Conservation (phyloP, 140 eudicot species). For the Bidens hawaiensis region DNA sequence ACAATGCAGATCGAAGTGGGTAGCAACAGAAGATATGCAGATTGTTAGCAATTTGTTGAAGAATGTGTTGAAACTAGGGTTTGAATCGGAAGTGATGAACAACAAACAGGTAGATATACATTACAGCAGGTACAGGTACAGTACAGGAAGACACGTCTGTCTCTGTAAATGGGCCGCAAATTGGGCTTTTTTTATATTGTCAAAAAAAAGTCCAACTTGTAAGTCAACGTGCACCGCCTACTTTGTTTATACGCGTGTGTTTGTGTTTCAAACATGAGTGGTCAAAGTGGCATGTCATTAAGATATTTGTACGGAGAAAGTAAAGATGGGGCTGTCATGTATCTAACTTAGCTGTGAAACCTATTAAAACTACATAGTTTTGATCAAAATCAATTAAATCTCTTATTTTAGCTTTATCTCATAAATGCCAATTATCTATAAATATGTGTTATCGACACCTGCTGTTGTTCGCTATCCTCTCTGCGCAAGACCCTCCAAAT, state of each 20-base stretch:
- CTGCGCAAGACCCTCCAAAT: too few species aligned
- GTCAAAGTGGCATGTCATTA: too few species aligned
- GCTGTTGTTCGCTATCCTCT: too few species aligned
- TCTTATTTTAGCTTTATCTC: too few species aligned
- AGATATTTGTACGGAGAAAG: too few species aligned
- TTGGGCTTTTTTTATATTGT: slow-evolving; percentile 21
- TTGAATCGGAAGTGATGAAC: slow-evolving; percentile 11
- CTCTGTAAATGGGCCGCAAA: slow-evolving; percentile 25
- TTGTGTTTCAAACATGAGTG: neutral
- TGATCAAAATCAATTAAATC: too few species aligned
- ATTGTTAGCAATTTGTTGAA: neutral
- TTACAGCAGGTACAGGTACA: slow-evolving; percentile 11
- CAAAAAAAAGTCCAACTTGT: neutral
- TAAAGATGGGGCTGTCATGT: too few species aligned
- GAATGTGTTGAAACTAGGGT: slow-evolving; percentile 11
- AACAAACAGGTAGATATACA: slow-evolving; percentile 16
- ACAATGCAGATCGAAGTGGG: neutral
- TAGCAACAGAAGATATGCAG: neutral
- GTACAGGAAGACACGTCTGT: slow-evolving; percentile 32
- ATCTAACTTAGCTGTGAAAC: too few species aligned
- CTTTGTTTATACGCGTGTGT: neutral
- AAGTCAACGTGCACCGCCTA: slow-evolving; percentile 23
- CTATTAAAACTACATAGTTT: too few species aligned
- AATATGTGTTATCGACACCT: too few species aligned
- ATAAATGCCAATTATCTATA: too few species aligned